phyloP scores from a whole-genome alignment of 495 filamentous ascomycete genomes.

The Haplographium delicatum region DNA sequence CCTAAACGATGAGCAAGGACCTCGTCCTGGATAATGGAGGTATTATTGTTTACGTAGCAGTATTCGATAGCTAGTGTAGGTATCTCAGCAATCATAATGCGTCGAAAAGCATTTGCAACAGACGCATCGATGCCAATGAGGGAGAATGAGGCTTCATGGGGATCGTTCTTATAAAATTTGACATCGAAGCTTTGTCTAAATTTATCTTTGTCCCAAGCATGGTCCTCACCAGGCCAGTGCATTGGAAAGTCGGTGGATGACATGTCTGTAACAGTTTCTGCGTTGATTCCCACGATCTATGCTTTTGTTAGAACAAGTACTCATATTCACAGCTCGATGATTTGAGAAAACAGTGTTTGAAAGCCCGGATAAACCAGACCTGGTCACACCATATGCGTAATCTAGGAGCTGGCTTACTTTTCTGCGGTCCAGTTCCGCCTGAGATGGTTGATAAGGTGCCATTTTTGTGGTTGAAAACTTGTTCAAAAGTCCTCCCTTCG shows the following conservation, averaged over 20 bases:
- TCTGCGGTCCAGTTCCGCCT: slow-evolving; percentile 23
- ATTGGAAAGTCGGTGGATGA: slow-evolving; percentile 85
- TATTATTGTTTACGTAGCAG: slow-evolving; percentile 91
- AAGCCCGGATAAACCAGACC: too few relatives aligned
- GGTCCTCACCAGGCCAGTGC: slow-evolving; percentile 86
- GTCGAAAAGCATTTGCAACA: slow-evolving; percentile 96
- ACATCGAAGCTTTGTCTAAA: slow-evolving; percentile 66
- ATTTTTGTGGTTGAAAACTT: slow-evolving; percentile 13
- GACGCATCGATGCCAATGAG: slow-evolving; percentile 86
- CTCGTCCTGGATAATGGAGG: slow-evolving; percentile 95
- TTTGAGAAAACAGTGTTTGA: too few relatives aligned
- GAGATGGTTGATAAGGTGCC: slow-evolving; percentile 16
- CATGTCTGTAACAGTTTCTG: slow-evolving; percentile 84
- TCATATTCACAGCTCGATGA: not conserved
- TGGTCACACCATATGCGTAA: too few relatives aligned
- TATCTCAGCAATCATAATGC: slow-evolving; percentile 93
- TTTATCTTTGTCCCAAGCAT: slow-evolving; percentile 73
- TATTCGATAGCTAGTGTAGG: slow-evolving; percentile 89
- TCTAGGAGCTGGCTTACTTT: slow-evolving; percentile 23
- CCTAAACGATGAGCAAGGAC: slow-evolving; percentile 86
- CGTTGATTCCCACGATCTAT: slow-evolving; percentile 78
- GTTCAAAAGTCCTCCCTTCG: too few relatives aligned
- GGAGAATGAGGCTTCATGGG: slow-evolving; percentile 75
- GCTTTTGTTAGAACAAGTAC: not conserved
- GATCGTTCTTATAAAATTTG: slow-evolving; percentile 76